These are phyloP conservation scores for Chaetomium sp. DNA, from an alignment of 2,329 filamentous ascomycete species.

Conservation along the genomic window DNA sequence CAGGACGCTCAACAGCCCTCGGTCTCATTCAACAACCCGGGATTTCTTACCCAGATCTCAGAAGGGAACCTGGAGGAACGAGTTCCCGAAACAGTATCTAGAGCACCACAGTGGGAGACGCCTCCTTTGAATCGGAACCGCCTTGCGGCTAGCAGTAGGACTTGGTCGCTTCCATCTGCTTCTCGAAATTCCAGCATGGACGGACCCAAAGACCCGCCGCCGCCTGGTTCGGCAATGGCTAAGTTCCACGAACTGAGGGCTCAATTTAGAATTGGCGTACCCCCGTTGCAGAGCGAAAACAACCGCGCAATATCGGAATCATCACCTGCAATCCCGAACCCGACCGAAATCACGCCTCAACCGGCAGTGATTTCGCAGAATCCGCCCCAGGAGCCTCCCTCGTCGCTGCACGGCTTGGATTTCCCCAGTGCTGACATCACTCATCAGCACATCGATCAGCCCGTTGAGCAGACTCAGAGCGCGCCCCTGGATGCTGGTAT, in stretches of 20 bases:
- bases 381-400: too few species aligned
- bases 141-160: neutral
- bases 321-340: neutral
- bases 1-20: constrained; percentile 16
- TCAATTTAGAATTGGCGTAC: neutral
- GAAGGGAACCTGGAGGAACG: constrained; percentile 1
- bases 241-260: constrained; percentile 9
- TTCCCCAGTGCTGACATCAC: too few species aligned
- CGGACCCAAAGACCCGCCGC: neutral
- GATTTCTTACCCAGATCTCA: constrained; percentile 13
- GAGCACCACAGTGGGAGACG: neutral
- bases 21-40: constrained; percentile 1
- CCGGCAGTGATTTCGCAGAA: constrained; percentile 8
- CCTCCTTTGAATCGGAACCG: neutral
- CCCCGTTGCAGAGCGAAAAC: neutral
- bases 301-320: neutral
- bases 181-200: constrained; percentile 3
- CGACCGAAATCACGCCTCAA: neutral
- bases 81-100: constrained; percentile 10
- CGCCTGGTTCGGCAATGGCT: constrained; percentile 15
- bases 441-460: too few species aligned
- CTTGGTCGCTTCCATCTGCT: neutral
- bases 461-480: neutral
- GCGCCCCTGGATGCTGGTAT: neutral
- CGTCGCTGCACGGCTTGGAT: too few species aligned